phyloP scores from a whole-genome alignment of 345 rosid species.

The Eucalyptus polybractea region DNA sequence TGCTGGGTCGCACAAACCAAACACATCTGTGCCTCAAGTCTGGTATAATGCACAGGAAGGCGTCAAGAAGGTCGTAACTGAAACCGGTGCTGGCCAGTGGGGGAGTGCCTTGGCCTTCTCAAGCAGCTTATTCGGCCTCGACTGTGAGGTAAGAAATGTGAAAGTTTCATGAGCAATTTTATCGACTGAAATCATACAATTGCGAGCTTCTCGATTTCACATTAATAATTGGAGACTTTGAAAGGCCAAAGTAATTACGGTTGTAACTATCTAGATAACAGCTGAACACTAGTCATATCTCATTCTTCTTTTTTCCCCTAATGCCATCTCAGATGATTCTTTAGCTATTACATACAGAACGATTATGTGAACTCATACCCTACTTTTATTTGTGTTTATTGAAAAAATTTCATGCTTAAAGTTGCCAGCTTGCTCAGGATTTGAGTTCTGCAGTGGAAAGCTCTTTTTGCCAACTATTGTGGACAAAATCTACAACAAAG shows the following conservation, averaged over 20 bases:
- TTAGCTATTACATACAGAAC: not conserved
- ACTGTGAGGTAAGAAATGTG: conserved; percentile 54
- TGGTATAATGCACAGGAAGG: conserved; percentile 76
- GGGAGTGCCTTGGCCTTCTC: conserved; percentile 89
- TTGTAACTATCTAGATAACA: not conserved
- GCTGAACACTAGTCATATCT: not conserved
- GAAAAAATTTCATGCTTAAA: not conserved
- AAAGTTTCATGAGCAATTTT: not conserved
- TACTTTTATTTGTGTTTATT: not conserved
- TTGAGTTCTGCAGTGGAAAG: not conserved
- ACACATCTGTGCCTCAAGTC: conserved; percentile 82
- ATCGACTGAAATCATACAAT: not conserved
- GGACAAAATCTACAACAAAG: not conserved
- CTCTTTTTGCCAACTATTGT: not conserved
- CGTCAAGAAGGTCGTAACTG: conserved; percentile 68
- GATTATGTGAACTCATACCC: not conserved
- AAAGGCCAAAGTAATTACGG: not conserved
- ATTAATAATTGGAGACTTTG: not conserved
- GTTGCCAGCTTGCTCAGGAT: not conserved
- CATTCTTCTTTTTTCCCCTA: not conserved
- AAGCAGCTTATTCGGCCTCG: conserved; percentile 68
- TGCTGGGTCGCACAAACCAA: conserved; percentile 95
- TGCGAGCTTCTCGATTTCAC: not conserved
- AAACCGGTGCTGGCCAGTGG: conserved; percentile 99
- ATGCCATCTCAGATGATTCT: not conserved